Percentiles rank a stretch among this genome's conserved stretches.
These are phyloP conservation scores for Oryza glaberrima DNA, from an alignment of 176 grass and related monocot species.

Conservation along the genomic window DNA sequence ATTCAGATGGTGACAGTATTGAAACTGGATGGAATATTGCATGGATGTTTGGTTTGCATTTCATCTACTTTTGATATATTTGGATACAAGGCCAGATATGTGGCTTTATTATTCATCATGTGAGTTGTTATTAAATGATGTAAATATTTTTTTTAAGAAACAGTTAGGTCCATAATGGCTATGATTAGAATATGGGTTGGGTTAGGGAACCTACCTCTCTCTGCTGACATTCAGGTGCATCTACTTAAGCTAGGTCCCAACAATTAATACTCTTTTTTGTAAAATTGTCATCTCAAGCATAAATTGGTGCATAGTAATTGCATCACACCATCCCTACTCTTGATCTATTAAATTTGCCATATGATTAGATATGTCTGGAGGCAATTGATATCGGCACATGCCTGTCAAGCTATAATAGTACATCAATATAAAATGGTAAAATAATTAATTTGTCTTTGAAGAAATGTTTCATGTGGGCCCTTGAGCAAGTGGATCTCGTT, in stretches of 20 bases:
- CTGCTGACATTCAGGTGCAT: constrained; percentile 15
- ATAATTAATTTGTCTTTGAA: neutral
- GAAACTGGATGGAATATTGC: neutral
- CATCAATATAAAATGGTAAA: neutral
- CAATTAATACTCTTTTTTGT: neutral
- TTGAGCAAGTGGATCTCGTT: no score
- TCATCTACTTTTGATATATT: neutral
- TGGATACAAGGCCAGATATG: neutral
- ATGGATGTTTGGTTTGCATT: neutral
- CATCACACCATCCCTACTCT: neutral
- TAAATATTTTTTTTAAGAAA: constrained; percentile 11
- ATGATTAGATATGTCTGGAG: neutral
- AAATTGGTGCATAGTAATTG: neutral
- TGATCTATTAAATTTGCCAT: neutral
- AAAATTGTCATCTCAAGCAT: neutral
- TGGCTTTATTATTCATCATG: constrained; percentile 17
- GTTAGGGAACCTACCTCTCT: constrained; percentile 38
- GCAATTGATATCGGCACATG: neutral
- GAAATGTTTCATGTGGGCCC: neutral
- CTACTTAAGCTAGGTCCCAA: constrained; percentile 9
- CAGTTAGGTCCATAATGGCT: constrained; percentile 20
- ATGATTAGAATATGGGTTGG: constrained; percentile 20
- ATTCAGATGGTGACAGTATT: neutral
- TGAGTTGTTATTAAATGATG: constrained; percentile 27
- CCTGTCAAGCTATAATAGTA: neutral